Evolutionary conservation across 108 stramenopile genomes (phyloP), one percentile per base, ranked within the genome.

Genomic region (Skeletonema menzelii): DNA sequence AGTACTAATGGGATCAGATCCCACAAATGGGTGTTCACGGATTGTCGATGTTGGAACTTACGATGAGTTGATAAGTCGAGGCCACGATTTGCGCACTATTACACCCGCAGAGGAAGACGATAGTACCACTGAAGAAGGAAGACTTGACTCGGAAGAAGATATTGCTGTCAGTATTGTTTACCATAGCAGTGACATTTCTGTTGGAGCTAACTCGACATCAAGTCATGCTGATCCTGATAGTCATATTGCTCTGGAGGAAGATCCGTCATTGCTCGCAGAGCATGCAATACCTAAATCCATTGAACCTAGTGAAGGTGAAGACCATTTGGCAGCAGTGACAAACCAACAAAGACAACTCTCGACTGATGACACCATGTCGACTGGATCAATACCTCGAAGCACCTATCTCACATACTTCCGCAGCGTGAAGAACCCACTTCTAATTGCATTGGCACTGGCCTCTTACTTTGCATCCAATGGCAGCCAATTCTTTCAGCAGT

Each of bases 401-500:
- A 87, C 90, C 4, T 95, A 95, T 65, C 49, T 77, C 10, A 75
- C 89, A 10, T 96, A 96, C 74, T 78, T 96, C 30, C 86, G 83
- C 46, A 76, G 87, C 7, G 86, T 93, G 17, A 61, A 82, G 44
- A 90, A 83, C 59, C 95, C 95, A 11, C 19, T 76, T 10, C 69
- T 97, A 11, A 65, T 97, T 27, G 69, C 70, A 47, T 69, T 78
- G 12, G 86, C 87, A 72, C 14, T 92, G 8, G 44, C 70, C 7
- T 82, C 91, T 2, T 97, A 87, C 75, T 61, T 86, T 24, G 57
- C 82, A 11, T 75, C 87, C 22, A 93, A 93, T 69, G 87, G 87
- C 10, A 88, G 90, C 11, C 88, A 88, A 58, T 87, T 96, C 38
- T 85, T 85, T 63, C 95, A 96, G 86, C 94, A 95, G 46, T 86